A percentile compares a stretch with the other conserved stretches of the same genome.
These are phyloP conservation scores for Trichosanthes truncata DNA, from an alignment of 306 rosid species.

Conservation along the genomic window DNA sequence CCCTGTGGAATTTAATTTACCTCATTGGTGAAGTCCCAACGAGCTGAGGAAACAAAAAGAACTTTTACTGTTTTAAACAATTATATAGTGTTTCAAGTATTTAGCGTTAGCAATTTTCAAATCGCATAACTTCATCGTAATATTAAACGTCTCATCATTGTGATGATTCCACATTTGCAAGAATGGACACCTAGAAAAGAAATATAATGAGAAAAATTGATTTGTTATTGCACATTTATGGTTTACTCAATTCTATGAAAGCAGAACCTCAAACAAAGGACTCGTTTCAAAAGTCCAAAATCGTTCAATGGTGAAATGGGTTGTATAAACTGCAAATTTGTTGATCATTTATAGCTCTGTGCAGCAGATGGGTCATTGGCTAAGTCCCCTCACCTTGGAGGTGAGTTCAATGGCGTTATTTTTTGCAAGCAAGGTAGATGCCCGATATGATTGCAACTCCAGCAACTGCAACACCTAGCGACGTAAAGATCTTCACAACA, in stretches of 20 bases:
- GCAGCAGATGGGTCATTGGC: not conserved
- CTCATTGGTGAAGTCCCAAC: not conserved
- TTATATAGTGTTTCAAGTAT: not conserved
- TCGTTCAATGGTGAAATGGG: not conserved
- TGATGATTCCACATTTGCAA: not conserved
- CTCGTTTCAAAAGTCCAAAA: not conserved
- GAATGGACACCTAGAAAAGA: not conserved
- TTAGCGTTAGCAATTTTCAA: not conserved
- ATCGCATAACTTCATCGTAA: not conserved
- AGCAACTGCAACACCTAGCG: constrained; percentile 49
- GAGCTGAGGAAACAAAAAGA: not conserved
- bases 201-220: not conserved
- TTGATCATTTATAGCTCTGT: not conserved
- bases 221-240: not conserved
- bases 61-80: not conserved
- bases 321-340: not conserved
- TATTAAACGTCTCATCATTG: not conserved
- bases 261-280: not conserved
- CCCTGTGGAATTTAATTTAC: not conserved
- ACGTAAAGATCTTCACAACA: constrained; percentile 30
- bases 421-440: constrained; percentile 57
- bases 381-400: not conserved
- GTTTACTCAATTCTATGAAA: constrained; percentile 3
- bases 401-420: constrained; percentile 20
- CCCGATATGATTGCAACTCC: constrained; percentile 75